A percentile compares a stretch with the other conserved stretches of the same genome.
These are phyloP conservation scores for Phellopilus nigrolimitatus DNA, from an alignment of 1,284 basidiomycete species.

Conservation along the genomic window DNA sequence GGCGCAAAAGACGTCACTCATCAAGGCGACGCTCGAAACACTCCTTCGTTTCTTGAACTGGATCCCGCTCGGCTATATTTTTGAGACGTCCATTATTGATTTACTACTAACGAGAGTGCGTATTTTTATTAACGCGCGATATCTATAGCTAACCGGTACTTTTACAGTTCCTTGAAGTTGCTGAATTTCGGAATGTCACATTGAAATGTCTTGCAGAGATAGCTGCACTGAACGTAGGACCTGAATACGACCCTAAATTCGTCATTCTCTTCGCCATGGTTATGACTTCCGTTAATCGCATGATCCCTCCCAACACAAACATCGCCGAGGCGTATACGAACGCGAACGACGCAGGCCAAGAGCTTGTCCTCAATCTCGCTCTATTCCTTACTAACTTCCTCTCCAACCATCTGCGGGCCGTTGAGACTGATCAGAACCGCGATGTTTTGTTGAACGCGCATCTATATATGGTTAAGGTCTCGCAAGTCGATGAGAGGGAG, in stretches of 20 bases:
- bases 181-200: conserved; percentile 97
- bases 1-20: conserved; percentile 94
- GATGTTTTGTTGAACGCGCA: conserved; percentile 96
- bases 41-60: conserved; percentile 96
- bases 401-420: conserved; percentile 83
- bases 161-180: conserved; percentile 87
- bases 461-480: too few relatives aligned
- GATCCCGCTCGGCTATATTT: conserved; percentile 99
- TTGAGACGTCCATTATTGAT: conserved; percentile 98
- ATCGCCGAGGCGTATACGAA: too few relatives aligned
- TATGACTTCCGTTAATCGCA: conserved; percentile 80
- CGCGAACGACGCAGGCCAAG: too few relatives aligned
- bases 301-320: too few relatives aligned
- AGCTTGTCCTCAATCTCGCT: conserved; percentile 95
- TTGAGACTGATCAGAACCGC: conserved; percentile 89
- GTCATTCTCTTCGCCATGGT: conserved; percentile 97
- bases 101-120: conserved; percentile 83
- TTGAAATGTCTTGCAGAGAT: conserved; percentile 98
- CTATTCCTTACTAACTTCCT: conserved; percentile 98
- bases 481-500: too few relatives aligned
- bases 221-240: conserved; percentile 87
- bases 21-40: conserved; percentile 95
- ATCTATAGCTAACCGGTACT: conserved; percentile 15
- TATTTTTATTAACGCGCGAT: conserved; percentile 20
- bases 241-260: conserved; percentile 98